These are phyloP conservation scores for Ophiostoma perfectum DNA, from an alignment of 2,329 filamentous ascomycete genomes.

Conservation along the genomic window DNA sequence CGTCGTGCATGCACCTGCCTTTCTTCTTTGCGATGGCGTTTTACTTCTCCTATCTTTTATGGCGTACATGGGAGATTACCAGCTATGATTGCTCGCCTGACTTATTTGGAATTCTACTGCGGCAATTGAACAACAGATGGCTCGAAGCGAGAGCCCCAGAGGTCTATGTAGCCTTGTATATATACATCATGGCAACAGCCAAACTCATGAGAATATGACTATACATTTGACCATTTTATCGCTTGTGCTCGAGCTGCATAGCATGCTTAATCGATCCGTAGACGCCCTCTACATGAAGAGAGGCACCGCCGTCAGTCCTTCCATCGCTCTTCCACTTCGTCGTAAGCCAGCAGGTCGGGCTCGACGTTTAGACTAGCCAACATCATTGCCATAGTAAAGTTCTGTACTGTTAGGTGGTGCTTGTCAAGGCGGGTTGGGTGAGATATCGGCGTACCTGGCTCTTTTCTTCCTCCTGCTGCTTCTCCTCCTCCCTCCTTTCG, in stretches of 20 bases:
- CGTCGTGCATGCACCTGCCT: neutral
- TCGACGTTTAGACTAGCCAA: constrained; percentile 37
- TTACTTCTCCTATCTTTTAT: neutral
- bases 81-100: neutral
- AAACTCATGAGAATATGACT: too few species aligned
- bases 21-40: neutral
- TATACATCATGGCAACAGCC: too few species aligned
- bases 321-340: constrained; percentile 33
- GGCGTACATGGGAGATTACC: too few species aligned
- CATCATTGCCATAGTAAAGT: constrained; percentile 39
- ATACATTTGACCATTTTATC: too few species aligned
- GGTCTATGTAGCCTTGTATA: too few species aligned
- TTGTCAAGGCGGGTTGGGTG: neutral
- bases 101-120: neutral
- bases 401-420: constrained; percentile 23
- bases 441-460: neutral
- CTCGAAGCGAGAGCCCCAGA: neutral
- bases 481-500: neutral
- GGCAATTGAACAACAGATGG: neutral
- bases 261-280: too few species aligned
- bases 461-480: neutral
- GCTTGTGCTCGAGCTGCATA: too few species aligned
- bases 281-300: neutral
- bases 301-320: constrained; percentile 23
- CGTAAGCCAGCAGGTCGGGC: constrained; percentile 34